A percentile compares a stretch with the other conserved stretches of the same genome.
Evolutionary conservation across 163 green algal species (phyloP).

Genomic region (Scenedesmus sp.): DNA sequence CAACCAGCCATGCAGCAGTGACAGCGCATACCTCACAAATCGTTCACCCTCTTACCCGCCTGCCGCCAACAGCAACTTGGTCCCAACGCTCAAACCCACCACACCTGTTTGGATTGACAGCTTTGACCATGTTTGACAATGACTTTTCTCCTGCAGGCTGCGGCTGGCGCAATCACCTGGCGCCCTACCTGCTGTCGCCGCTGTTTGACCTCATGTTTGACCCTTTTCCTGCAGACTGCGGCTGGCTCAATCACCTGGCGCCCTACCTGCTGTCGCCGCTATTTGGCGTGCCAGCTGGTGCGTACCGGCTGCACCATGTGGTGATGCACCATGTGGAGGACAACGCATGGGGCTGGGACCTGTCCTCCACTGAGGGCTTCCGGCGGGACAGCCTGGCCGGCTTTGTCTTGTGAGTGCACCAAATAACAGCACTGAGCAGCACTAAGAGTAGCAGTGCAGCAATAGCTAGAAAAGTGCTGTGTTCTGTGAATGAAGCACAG

Average conservation of each 20-base stretch:
- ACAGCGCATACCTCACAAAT: too few relatives aligned
- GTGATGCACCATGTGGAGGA: slow-evolving; percentile 94
- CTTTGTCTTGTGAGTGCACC: background rate
- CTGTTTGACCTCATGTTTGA: background rate
- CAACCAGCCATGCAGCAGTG: too few relatives aligned
- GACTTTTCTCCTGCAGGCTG: background rate
- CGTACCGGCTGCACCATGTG: slow-evolving; percentile 90
- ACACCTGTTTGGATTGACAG: too few relatives aligned
- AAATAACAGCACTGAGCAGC: too few relatives aligned
- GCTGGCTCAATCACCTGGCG: slow-evolving; percentile 66
- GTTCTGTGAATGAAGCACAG: too few relatives aligned
- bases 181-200: slow-evolving; percentile 56
- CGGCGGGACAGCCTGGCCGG: slow-evolving; percentile 80
- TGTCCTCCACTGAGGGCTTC: slow-evolving; percentile 89
- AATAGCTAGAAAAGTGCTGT: too few relatives aligned
- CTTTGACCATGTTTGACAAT: background rate
- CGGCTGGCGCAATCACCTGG: slow-evolving; percentile 65
- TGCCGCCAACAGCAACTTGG: too few relatives aligned
- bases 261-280: slow-evolving; percentile 75
- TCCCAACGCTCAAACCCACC: too few relatives aligned
- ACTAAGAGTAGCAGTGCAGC: too few relatives aligned
- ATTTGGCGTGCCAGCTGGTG: slow-evolving; percentile 80
- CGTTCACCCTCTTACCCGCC: too few relatives aligned
- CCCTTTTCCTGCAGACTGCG: slow-evolving; percentile 14
- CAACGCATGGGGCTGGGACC: slow-evolving; percentile 78